phyloP scores from a whole-genome alignment of 768 basidiomycete species.

The Tulasnella sp. region DNA sequence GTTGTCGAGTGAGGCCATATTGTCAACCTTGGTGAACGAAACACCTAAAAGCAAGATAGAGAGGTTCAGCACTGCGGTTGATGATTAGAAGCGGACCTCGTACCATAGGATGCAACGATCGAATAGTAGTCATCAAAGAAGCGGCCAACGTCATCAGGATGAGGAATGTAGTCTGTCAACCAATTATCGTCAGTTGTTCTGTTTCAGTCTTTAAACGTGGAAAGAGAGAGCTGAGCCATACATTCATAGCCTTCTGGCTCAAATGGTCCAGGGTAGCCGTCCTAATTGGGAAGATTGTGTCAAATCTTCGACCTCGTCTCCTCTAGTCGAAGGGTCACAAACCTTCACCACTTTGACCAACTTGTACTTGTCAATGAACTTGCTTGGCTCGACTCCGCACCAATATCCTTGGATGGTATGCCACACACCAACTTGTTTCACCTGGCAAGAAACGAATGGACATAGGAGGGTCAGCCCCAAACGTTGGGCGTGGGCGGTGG shows the following conservation, averaged over 20 bases:
- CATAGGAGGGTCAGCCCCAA: background rate
- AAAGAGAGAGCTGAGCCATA: background rate
- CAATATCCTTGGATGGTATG: constrained; percentile 22
- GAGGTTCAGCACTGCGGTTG: background rate
- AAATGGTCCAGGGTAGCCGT: constrained; percentile 15
- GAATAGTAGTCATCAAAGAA: constrained; percentile 21
- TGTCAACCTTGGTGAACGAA: constrained; percentile 21
- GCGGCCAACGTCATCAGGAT: constrained; percentile 12
- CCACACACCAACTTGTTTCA: constrained; percentile 18
- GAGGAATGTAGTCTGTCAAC: constrained; percentile 18
- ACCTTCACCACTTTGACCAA: constrained; percentile 20
- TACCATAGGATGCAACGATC: constrained; percentile 6
- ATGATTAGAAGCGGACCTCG: background rate
- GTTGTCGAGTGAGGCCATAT: constrained; percentile 20
- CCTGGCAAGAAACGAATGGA: background rate
- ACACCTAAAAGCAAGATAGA: background rate
- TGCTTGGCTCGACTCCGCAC: constrained; percentile 20
- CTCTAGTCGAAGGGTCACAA: background rate
- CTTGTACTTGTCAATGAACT: constrained; percentile 17
- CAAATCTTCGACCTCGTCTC: background rate
- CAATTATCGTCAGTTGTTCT: background rate
- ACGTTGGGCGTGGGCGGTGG: background rate
- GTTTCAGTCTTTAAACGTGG: background rate
- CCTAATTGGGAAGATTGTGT: constrained; percentile 1
- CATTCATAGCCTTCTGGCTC: constrained; percentile 13